Evolutionary conservation across 208 protist genomes (phyloP), one percentile per base, ranked within the genome.

Genomic region (Paratrypanosoma confusum): DNA sequence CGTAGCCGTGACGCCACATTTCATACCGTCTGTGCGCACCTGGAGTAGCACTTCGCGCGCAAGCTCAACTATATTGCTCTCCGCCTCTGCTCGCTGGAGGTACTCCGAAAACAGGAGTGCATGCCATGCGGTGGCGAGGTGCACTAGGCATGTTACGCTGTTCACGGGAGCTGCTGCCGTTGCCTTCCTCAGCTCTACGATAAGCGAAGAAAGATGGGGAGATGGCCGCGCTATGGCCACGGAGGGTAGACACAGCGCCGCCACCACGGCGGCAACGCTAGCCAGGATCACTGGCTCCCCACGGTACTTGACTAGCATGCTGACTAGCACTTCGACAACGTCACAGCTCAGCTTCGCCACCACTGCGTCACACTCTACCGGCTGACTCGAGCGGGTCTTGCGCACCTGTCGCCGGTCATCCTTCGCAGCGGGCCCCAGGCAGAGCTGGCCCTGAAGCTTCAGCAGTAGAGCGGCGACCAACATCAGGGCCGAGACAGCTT

Each of bases 51-150:
- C 57, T 18, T 56, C 56, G 38, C 68, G 71, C n/a, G 64, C 47
- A 7, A 87, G 35, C 51, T 84, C 73, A 44, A 78, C 59, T 42
- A 93, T 35, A 35, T 93, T 73, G 14, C 59, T 72, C 40, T 75
- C 38, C 0, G 74, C 79, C 34, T 75, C 68, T 25, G n/a, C 71
- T 20, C 60, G 68, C 13, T 86, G 39, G 0, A 73, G 67, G 46
- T 82, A 68, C 33, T 75, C 71, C 22, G 66, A 63, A 49, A 61
- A 58, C 28, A 55, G 54, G 21, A 93, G 47, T 1, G 69, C 50
- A 40, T 75, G 41, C 84, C 84, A 93, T 6, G 77, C 80, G 25
- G 23, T n/a, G n/a, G 55, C 41, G 11, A 74, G 40, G 34, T 83
- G 60, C n/a, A 28, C 57, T 17, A 65, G 38, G 4, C 61, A 43